Evolutionary conservation across 2,329 filamentous ascomycete species (phyloP).

Genomic region (Paracoccidioides lutzii): DNA sequence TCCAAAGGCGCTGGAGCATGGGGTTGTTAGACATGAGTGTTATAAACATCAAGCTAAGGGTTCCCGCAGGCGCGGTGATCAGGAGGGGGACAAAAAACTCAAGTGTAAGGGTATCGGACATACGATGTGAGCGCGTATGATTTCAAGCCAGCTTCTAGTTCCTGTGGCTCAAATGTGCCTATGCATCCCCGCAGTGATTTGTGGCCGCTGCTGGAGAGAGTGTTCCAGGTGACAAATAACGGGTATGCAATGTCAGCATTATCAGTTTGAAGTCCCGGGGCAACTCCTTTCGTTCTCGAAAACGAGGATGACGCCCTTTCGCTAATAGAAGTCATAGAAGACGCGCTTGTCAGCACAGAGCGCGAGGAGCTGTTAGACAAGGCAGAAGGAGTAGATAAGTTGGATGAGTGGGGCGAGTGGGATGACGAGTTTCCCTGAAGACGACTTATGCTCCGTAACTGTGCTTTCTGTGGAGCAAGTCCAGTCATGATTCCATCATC

Average conservation of each 20-base stretch:
- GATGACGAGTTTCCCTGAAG: slow-evolving; percentile 25
- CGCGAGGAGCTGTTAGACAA: slow-evolving; percentile 38
- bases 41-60: slow-evolving; percentile 5
- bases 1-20: slow-evolving; percentile 43
- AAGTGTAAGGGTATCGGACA: slow-evolving; percentile 16
- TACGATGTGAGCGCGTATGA: slow-evolving; percentile 73
- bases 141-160: slow-evolving; percentile 58
- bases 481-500: slow-evolving; percentile 6
- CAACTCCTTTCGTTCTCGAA: slow-evolving; percentile 9
- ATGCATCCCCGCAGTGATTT: slow-evolving; percentile 82
- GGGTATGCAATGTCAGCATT: slow-evolving; percentile 38
- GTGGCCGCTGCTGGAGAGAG: slow-evolving; percentile 45
- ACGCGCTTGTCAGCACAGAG: slow-evolving; percentile 30
- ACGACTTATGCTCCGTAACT: slow-evolving; percentile 22
- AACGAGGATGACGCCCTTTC: slow-evolving; percentile 28
- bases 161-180: slow-evolving; percentile 74
- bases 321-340: slow-evolving; percentile 33
- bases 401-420: slow-evolving; percentile 29
- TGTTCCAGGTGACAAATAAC: slow-evolving; percentile 94
- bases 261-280: slow-evolving; percentile 1
- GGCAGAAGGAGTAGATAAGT: slow-evolving; percentile 29
- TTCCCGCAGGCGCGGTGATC: not conserved
- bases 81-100: not conserved
- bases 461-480: slow-evolving; percentile 15
- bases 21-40: not conserved